Evolutionary conservation across 2,329 filamentous ascomycete species (phyloP).

Genomic region (Didymellaceae sp.): DNA sequence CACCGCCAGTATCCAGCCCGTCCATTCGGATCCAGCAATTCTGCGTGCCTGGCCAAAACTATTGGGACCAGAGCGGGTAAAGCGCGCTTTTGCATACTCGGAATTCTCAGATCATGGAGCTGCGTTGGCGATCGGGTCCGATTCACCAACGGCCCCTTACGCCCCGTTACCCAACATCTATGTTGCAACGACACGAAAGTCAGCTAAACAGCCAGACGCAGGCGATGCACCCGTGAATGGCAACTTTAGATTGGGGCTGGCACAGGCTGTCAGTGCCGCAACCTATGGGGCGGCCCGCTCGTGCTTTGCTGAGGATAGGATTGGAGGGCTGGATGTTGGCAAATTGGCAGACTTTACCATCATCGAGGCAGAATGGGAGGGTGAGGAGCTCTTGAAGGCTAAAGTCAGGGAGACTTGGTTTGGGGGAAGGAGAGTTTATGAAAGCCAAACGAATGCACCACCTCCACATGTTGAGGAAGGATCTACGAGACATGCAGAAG

Average conservation of each 20-base stretch:
- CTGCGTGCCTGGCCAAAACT: constrained; percentile 66
- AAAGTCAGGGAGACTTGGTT: constrained; percentile 62
- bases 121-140: constrained; percentile 63
- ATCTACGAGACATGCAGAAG: constrained; percentile 3
- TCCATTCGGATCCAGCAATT: constrained; percentile 80
- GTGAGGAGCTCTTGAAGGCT: constrained; percentile 55
- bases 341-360: constrained; percentile 65
- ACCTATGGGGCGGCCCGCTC: constrained; percentile 64
- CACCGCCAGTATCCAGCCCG: constrained; percentile 91
- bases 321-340: constrained; percentile 61
- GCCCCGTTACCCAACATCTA: constrained; percentile 64
- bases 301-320: constrained; percentile 62
- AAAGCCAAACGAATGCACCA: not conserved
- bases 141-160: constrained; percentile 66
- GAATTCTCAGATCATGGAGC: constrained; percentile 65
- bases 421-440: constrained; percentile 49
- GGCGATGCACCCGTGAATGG: constrained; percentile 56
- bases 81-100: constrained; percentile 67
- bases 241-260: constrained; percentile 61
- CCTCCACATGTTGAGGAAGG: constrained; percentile 2
- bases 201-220: constrained; percentile 57
- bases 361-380: constrained; percentile 59
- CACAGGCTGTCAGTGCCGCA: constrained; percentile 61
- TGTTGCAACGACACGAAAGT: constrained; percentile 64
- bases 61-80: constrained; percentile 61